phyloP scores from a whole-genome alignment of 1,284 basidiomycete species.

The Ganoderma multipileum region DNA sequence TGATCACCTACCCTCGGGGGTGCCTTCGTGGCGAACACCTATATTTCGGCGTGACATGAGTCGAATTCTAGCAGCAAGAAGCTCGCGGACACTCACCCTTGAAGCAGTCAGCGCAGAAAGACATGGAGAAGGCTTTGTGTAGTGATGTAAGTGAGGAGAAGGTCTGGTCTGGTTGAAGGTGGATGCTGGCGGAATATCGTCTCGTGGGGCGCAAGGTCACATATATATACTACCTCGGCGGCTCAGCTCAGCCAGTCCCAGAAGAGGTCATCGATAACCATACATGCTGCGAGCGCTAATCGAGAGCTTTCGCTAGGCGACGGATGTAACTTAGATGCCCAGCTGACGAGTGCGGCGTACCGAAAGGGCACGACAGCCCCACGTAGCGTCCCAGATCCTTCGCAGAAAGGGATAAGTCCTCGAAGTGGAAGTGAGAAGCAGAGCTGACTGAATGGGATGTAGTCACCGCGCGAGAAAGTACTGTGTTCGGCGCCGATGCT shows the following conservation, averaged over 20 bases:
- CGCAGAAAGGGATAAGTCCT: not conserved
- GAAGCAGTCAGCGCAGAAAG: constrained; percentile 35
- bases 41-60: not conserved
- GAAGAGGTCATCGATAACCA: not conserved
- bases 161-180: not conserved
- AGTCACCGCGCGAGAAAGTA: not conserved
- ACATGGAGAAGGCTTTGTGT: constrained; percentile 22
- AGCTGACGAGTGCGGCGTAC: too few relatives aligned
- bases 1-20: constrained; percentile 35
- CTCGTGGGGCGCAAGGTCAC: not conserved
- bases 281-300: not conserved
- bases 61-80: constrained; percentile 9
- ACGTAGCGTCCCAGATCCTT: not conserved
- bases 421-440: not conserved
- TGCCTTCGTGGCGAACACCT: constrained; percentile 43
- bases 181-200: not conserved
- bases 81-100: constrained; percentile 24
- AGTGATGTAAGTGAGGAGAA: not conserved
- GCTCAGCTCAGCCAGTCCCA: too few relatives aligned
- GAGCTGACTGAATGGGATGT: not conserved
- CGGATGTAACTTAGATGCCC: too few relatives aligned
- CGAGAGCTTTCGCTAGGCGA: not conserved
- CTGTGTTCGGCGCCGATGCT: not conserved
- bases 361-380: not conserved
- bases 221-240: not conserved